Base-by-base conservation (phyloP, 129 eudicot species). In the Escallonia rubra region DNA sequence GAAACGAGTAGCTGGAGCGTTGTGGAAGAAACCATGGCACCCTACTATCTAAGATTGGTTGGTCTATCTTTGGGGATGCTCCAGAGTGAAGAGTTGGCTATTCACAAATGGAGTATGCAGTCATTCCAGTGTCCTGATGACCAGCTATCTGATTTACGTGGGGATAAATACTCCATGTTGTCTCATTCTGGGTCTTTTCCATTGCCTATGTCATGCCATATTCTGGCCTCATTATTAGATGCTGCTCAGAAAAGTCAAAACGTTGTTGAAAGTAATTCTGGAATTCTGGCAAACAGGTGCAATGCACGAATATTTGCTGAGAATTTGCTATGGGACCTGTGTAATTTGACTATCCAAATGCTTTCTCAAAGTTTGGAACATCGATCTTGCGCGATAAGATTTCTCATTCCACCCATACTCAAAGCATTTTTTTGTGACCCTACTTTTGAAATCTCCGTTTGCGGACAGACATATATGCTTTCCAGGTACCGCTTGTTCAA, bases 1-100 rank as follows among this genome's bases (percentile, higher is more conserved):
- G 90, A 84, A 77, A 87, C 83, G 82, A 83, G 80, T 74, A 83
- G 78, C 69, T 90, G 97, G 99, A 79, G 67, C 38, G 72, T 78
- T 53, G 78, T 89, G 62, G 93, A 87, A 73, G 81, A 67, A 67
- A 87, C 85, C 45, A n/a, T 89, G 74, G 85, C 79, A 51, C 83
- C 96, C 38, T 86, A 80, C 74, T 73, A 86, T 57, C 76, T 89
- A 54, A 83, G 87, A 76, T 75, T 77, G 45, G 68, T 89, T 68
- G 82, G 81, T 57, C 71, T 78, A 60, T 86, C 90, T 46, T 66
- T 89, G 86, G 92, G 87, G 56, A 64, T 78, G 82, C 67, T 51
- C 74, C 78, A 83, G 61, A 80, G 70, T 78, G 87, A 76, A 48
- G 78, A 73, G 54, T 11, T 34, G 41, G 76, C 84, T 8, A 46